Base-by-base conservation (phyloP, 768 basidiomycete species). In the Paxillus ammoniavirescens region DNA sequence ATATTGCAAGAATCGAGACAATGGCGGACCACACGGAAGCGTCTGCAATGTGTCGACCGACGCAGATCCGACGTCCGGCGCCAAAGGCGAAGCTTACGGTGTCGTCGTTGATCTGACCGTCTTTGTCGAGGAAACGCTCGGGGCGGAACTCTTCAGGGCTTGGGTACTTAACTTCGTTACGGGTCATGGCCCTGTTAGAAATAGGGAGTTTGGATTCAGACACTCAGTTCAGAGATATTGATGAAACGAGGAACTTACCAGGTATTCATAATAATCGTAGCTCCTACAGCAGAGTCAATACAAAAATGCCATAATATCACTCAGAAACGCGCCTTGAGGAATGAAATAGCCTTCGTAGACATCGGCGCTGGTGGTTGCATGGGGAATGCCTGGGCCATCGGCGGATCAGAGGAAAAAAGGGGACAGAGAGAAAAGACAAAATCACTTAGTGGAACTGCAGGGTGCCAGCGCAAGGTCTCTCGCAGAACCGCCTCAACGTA, bases 311-410 rank as follows among this genome's bases (percentile, higher is more conserved):
- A 17, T 8, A 26, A 8, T 8, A 15, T 8, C 3, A 13, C n/a
- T 6, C 10, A 10, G 28, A 35, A 30, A 64, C 66, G 7, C 14
- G 66, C 83, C 84, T 61, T 75, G 73, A 1, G 84, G 84, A 48
- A 86, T 85, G 18, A 79, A 66, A 55, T 80, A 80, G n/a, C 76
- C 75, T 30, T 68, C 61, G 50, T 79, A 80, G 12, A 72, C 53
- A 37, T 80, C 79, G 42, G 75, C 70, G 21, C 63, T 62, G 1
- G 74, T 75, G 7, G 68, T 50, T 2, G 62, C 58, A 42, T 74
- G 75, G 2, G 73, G 69, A 18, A 74, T 46, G 14, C 67, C 72
- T 67, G 49, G 15, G 45, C 8, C 23, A 18, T 42, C 8, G 12
- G 26, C 5, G 15, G n/a, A n/a, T 56, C 4, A 58, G 35, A 26